Conservation (phyloP, 495 filamentous ascomycete species). For the Cercophora sp. region DNA sequence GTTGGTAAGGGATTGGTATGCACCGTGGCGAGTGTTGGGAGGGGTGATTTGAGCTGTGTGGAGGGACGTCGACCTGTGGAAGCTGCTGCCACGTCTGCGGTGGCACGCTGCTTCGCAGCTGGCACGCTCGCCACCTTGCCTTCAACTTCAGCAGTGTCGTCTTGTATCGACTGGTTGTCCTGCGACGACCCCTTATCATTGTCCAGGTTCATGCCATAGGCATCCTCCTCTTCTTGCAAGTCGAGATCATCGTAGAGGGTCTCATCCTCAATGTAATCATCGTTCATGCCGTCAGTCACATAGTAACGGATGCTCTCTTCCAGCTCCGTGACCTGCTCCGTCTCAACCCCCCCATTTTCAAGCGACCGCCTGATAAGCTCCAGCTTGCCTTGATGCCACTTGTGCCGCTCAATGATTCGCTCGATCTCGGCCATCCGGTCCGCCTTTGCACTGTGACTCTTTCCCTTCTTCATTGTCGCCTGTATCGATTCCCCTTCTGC, state of each 20-base stretch:
- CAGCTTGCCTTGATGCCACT: conserved; percentile 91
- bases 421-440: conserved; percentile 86
- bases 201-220: conserved; percentile 76
- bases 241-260: conserved; percentile 89
- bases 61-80: conserved; percentile 71
- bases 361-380: conserved; percentile 85
- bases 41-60: conserved; percentile 85
- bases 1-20: conserved; percentile 59
- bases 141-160: conserved; percentile 68
- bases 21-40: conserved; percentile 84
- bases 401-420: conserved; percentile 81
- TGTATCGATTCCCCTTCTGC: conserved; percentile 85
- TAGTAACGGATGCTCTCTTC: conserved; percentile 94
- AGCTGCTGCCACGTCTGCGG: conserved; percentile 45
- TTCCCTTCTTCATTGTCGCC: conserved; percentile 88
- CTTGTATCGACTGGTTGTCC: conserved; percentile 88
- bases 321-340: conserved; percentile 75
- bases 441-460: conserved; percentile 74
- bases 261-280: conserved; percentile 89
- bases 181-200: conserved; percentile 89
- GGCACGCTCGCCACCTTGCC: conserved; percentile 43
- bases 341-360: conserved; percentile 87
- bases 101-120: conserved; percentile 49
- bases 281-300: conserved; percentile 80
- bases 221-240: conserved; percentile 82